Base-by-base conservation (phyloP, 805 yeast species). In the Cyberlindnera maritima region DNA sequence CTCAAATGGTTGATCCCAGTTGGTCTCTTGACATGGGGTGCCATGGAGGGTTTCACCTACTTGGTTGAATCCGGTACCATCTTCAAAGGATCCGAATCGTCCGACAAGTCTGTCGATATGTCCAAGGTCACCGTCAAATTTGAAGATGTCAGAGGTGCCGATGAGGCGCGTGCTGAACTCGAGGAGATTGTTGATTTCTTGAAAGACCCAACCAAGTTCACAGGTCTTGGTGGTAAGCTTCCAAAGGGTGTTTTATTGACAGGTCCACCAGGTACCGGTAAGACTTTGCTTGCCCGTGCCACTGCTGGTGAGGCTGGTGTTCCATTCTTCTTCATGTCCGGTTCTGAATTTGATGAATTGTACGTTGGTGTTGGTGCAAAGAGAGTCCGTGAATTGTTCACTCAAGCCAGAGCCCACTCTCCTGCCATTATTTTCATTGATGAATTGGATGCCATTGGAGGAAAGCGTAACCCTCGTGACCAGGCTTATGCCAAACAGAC, bases 221-320 rank as follows among this genome's bases (percentile, higher is more conserved):
- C 97, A 42, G 96, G 96, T 1, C 76, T 94, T 41, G 99, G 99
- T 56, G 99, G 99, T 43, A 91, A 91, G 67, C 75, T 94, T 59
- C 98, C 99, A 48, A 94, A 92, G 66, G 99, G 99, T 74, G 96
- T 94, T 7, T 72, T 94, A 49, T 74, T 92, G 54, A 94, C 98
- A 12, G 99, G 99, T 39, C 99, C 99, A 33, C 99, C 99, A 36
- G 99, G 99, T 69, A 92, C 99, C 6, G 99, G 99, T 79, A 92
- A 94, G 66, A 94, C 99, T 1, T 74, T 92, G 56, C 77, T 94
- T 54, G 98, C 98, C 0, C 81, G 98, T 59, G 98, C 99, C 25
- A 95, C 97, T 26, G 99, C 99, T 8, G 98, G 98, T 54, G 98
- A 92, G 69, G 98, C 99, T 7, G 98, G 96, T 46, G 98, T 94